These are phyloP conservation scores for Dryadomyces sulphureus DNA, from an alignment of 2,329 filamentous ascomycete species.

Conservation along the genomic window DNA sequence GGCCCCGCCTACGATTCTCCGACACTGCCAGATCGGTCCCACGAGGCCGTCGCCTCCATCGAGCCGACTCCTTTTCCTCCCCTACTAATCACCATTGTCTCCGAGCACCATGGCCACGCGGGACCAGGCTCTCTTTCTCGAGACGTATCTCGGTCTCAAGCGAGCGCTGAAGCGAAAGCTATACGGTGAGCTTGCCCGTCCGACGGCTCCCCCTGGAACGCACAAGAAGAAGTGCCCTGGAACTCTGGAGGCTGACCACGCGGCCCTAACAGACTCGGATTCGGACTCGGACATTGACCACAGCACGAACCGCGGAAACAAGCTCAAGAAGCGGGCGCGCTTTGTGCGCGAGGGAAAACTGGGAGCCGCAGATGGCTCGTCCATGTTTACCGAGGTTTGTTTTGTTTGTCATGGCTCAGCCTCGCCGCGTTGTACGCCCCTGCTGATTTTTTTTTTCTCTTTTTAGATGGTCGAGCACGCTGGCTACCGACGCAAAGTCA, in stretches of 20 bases:
- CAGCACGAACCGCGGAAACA: slow-evolving; percentile 62
- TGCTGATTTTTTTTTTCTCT: neutral
- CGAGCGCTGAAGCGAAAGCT: slow-evolving; percentile 12
- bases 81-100: neutral
- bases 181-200: slow-evolving; percentile 12
- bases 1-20: neutral
- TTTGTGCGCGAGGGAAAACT: slow-evolving; percentile 58
- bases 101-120: slow-evolving; percentile 8
- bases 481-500: slow-evolving; percentile 57
- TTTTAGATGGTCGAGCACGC: slow-evolving; percentile 55
- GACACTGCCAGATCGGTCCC: neutral
- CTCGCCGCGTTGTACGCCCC: too few species aligned
- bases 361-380: slow-evolving; percentile 48
- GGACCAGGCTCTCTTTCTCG: slow-evolving; percentile 12
- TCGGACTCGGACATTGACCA: slow-evolving; percentile 58
- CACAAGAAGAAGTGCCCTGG: too few species aligned
- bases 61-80: neutral
- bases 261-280: slow-evolving; percentile 56
- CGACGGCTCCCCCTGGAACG: too few species aligned
- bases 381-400: slow-evolving; percentile 54
- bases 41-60: too few species aligned
- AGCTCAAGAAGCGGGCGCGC: slow-evolving; percentile 60
- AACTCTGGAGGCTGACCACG: too few species aligned
- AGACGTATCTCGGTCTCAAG: slow-evolving; percentile 11
- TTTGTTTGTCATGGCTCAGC: neutral